Base-by-base conservation (phyloP, 305 asterid species). In the Salvia sclarea region DNA sequence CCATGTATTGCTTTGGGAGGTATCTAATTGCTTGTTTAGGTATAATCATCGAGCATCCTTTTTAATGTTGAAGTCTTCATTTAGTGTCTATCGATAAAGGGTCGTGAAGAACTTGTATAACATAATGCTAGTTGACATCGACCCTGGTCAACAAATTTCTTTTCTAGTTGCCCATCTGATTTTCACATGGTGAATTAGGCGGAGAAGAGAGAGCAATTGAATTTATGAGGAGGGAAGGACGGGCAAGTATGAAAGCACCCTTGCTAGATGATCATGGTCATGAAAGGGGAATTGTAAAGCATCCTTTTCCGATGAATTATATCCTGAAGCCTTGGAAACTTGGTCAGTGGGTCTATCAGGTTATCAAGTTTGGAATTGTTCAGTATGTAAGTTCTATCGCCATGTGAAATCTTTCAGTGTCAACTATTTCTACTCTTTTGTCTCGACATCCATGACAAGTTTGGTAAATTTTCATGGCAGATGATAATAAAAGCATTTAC, bases 1-100 rank as follows among this genome's bases (percentile, higher is more conserved):
- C 99, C 64, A 94, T 94, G 99, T 94, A 94, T 68, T 94, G 98
- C 92, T 94, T 94, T 80, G 98, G 99, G 80, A 89, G 99, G 85
- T 94, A 91, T 76, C 90, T 94, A 57, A 73, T 94, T 63, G 99
- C 99, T 40, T 91, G 96, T 78, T 80, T 94, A 87, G 99, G 99
- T 94, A 91, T 55, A 86, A 41, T 60, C 38, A 47, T 47, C 69
- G 18, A 18, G 43, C 41, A 73, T 73, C 8, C 33, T 73, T 74
- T 53, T 61, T 70, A 44, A 50, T 56, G 21, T 38, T 72, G 33
- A 60, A 49, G 48, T 52, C 53, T 66, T 56, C 25, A 17, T 28
- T 55, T 64, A 69, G 53, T 64, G 45, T 54, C 38, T 59, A n/a
- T 12, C 44, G 62, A 24, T 64, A 25, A 54, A 65, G 62, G 58